phyloP scores from a whole-genome alignment of 2,329 filamentous ascomycete genomes.

The Blastomyces gilchristii region DNA sequence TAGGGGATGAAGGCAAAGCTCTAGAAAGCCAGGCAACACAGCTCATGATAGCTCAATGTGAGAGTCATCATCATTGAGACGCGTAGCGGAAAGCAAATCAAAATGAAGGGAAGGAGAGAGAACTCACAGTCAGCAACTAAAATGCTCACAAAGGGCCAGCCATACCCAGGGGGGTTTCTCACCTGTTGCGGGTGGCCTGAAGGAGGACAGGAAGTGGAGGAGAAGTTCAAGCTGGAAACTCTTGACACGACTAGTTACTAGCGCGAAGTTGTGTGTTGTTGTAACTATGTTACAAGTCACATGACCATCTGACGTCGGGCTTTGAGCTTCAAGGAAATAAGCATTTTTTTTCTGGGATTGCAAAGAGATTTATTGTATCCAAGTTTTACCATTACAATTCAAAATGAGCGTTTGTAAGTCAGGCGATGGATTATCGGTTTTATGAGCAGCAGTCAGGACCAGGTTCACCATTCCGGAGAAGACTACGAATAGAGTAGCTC shows the following conservation, averaged over 20 bases:
- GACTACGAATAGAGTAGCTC: background rate
- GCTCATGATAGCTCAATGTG: slow-evolving; percentile 33
- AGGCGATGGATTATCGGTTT: slow-evolving; percentile 1
- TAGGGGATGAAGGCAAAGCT: slow-evolving; percentile 28
- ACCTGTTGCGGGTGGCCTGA: background rate
- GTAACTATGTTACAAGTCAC: background rate
- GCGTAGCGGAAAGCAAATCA: background rate
- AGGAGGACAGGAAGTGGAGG: background rate
- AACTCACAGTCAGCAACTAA: background rate
- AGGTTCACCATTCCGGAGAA: background rate
- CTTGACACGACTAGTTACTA: background rate
- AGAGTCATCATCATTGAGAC: slow-evolving; percentile 34
- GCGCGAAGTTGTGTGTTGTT: background rate
- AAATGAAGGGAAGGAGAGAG: too few species aligned
- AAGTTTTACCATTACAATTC: background rate
- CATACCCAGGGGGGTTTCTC: background rate
- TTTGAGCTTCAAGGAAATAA: background rate
- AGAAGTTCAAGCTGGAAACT: background rate
- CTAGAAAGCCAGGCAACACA: slow-evolving; percentile 11
- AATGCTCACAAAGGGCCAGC: background rate
- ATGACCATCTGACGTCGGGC: background rate
- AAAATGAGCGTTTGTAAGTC: background rate
- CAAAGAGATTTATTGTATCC: background rate
- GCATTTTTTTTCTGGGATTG: background rate
- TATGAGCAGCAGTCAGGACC: background rate